These are phyloP conservation scores for Hyaloscypha hepaticicola DNA, from an alignment of 495 filamentous ascomycete genomes.

Conservation along the genomic window DNA sequence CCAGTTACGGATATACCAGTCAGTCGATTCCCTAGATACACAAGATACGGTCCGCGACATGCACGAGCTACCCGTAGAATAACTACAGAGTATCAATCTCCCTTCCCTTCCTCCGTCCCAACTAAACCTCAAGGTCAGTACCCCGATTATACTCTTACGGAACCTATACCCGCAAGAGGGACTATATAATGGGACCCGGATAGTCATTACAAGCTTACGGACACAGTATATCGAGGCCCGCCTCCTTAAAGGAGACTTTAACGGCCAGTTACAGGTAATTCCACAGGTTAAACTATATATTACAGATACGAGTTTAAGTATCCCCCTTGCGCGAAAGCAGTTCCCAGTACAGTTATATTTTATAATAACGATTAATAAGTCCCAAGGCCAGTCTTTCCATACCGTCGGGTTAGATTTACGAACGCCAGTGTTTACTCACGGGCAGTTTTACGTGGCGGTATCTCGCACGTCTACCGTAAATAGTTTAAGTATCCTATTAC, in stretches of 20 bases:
- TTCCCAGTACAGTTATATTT: too few relatives aligned
- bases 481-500: too few relatives aligned
- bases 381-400: not conserved
- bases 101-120: not conserved
- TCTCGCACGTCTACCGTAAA: not conserved
- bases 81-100: too few relatives aligned
- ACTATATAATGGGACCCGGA: not conserved
- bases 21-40: too few relatives aligned
- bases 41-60: too few relatives aligned
- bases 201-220: not conserved
- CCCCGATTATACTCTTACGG: not conserved
- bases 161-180: slow-evolving; percentile 5
- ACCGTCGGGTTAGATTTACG: not conserved
- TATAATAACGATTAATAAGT: too few relatives aligned
- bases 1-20: too few relatives aligned
- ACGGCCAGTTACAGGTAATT: not conserved
- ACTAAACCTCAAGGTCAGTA: not conserved
- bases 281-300: not conserved
- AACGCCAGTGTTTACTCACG: not conserved
- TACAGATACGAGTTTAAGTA: not conserved
- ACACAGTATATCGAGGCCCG: not conserved
- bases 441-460: not conserved
- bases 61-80: too few relatives aligned
- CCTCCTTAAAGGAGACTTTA: not conserved
- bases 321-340: too few relatives aligned